phyloP scores from a whole-genome alignment of 805 yeast genomes.

The Kregervanrija fluxuum region DNA sequence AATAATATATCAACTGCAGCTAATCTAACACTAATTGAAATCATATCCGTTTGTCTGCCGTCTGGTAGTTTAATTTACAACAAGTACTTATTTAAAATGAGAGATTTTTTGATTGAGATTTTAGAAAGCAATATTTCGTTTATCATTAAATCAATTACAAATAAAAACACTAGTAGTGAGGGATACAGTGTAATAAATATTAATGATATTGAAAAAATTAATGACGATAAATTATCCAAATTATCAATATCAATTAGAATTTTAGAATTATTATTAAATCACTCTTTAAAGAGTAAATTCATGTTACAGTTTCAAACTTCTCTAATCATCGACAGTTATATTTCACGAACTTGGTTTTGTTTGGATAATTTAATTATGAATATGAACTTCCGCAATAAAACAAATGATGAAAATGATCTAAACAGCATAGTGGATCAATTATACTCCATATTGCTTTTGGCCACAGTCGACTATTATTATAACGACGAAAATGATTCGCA shows the following conservation, averaged over 20 bases:
- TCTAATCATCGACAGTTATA: constrained; percentile 18
- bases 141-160: constrained; percentile 21
- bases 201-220: constrained; percentile 11
- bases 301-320: constrained; percentile 16
- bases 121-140: constrained; percentile 17
- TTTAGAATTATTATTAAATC: constrained; percentile 21
- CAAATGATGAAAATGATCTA: constrained; percentile 5
- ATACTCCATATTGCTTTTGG: constrained; percentile 19
- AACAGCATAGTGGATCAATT: constrained; percentile 21
- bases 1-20: constrained; percentile 18
- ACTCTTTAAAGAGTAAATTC: constrained; percentile 13
- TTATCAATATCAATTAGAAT: constrained; percentile 22
- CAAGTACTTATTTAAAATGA: constrained; percentile 16
- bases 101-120: constrained; percentile 15
- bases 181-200: constrained; percentile 11
- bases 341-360: constrained; percentile 27
- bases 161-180: constrained; percentile 6
- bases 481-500: constrained; percentile 13
- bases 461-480: constrained; percentile 14
- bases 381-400: constrained; percentile 13
- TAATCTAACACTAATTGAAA: constrained; percentile 16
- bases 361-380: constrained; percentile 25
- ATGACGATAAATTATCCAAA: constrained; percentile 18
- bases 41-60: constrained; percentile 13
- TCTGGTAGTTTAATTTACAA: constrained; percentile 18